phyloP scores from a whole-genome alignment of 345 rosid genomes.

The Lumnitzera littorea region DNA sequence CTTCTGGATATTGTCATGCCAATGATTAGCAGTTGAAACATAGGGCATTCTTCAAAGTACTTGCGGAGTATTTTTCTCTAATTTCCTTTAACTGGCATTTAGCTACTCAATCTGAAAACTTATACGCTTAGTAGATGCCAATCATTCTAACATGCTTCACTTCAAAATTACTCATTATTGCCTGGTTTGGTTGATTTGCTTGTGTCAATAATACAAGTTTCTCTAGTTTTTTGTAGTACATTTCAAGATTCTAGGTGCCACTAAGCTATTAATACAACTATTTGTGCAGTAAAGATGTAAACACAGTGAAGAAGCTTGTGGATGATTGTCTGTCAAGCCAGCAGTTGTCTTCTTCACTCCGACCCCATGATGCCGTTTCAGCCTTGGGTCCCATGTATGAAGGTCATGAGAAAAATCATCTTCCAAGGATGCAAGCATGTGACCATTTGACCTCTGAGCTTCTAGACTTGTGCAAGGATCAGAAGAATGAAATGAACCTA shows the following conservation, averaged over 20 bases:
- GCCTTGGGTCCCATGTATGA: conserved; percentile 99
- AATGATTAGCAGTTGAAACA: too few species aligned
- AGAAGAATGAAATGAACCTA: conserved; percentile 84
- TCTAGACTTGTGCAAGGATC: conserved; percentile 61
- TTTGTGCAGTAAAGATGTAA: conserved; percentile 87
- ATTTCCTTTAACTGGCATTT: too few species aligned
- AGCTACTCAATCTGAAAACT: too few species aligned
- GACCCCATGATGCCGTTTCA: conserved; percentile 98
- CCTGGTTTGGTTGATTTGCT: too few species aligned
- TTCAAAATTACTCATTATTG: too few species aligned
- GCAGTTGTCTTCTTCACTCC: conserved; percentile 78
- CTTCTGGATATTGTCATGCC: too few species aligned
- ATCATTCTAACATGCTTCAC: too few species aligned
- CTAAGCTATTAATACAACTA: conserved; percentile 15
- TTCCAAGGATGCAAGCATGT: conserved; percentile 76
- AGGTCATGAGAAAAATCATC: conserved; percentile 86
- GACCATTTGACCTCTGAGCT: conserved; percentile 49
- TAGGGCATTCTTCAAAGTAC: too few species aligned
- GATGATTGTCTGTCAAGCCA: conserved; percentile 85
- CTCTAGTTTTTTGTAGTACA: neutral
- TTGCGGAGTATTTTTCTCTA: too few species aligned
- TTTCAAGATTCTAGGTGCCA: conserved; percentile 3
- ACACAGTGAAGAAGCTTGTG: conserved; percentile 88
- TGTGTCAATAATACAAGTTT: too few species aligned
- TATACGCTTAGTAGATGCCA: too few species aligned